Evolutionary conservation across 139 green algal genomes (phyloP).

Genomic region (Astrephomene gubernaculifera): DNA sequence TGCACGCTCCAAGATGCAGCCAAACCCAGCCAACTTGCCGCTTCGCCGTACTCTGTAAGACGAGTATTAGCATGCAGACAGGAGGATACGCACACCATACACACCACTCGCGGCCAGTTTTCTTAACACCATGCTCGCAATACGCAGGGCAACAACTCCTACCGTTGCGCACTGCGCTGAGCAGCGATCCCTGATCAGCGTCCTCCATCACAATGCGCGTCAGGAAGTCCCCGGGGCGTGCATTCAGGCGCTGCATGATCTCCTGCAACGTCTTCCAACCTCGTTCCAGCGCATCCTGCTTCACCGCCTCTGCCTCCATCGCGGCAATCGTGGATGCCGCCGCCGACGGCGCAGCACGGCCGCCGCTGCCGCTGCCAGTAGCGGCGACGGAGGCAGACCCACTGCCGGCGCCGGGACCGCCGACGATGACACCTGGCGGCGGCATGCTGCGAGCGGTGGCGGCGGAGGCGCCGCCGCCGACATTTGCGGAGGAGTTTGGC

Average conservation of each 20-base stretch:
- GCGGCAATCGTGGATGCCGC: not conserved
- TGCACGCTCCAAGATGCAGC: too few relatives aligned
- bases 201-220: conserved; percentile 34
- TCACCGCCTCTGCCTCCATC: not conserved
- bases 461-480: too few relatives aligned
- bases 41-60: too few relatives aligned
- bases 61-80: too few relatives aligned
- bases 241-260: conserved; percentile 20
- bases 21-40: too few relatives aligned
- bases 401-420: not conserved
- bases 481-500: too few relatives aligned
- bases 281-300: conserved; percentile 1
- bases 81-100: too few relatives aligned
- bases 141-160: too few relatives aligned
- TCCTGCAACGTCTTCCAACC: conserved; percentile 30
- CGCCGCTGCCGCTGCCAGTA: not conserved
- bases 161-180: not conserved
- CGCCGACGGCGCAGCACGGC: not conserved
- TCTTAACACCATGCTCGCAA: too few relatives aligned
- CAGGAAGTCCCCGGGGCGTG: conserved; percentile 22
- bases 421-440: too few relatives aligned
- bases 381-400: not conserved
- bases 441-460: too few relatives aligned
- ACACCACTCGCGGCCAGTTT: too few relatives aligned
- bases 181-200: conserved; percentile 30